phyloP scores from a whole-genome alignment of 345 rosid genomes.

The Eucalyptus globulus region DNA sequence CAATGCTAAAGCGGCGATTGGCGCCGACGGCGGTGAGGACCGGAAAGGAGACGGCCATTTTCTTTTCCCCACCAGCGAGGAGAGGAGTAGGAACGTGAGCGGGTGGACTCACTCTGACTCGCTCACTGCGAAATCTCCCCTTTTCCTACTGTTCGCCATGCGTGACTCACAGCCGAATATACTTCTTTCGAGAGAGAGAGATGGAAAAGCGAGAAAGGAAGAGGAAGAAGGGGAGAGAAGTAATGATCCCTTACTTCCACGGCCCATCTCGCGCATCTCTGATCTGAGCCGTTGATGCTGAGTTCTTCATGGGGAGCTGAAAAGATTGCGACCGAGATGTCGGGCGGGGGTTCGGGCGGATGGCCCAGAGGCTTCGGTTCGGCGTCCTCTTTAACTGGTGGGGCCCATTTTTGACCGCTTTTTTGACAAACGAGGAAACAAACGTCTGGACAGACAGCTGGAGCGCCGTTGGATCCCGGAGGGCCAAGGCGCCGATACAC shows the following conservation, averaged over 20 bases:
- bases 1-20: slow-evolving; percentile 78
- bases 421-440: neutral
- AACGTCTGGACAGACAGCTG: neutral
- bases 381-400: neutral
- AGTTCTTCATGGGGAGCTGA: neutral
- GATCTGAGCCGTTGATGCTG: neutral
- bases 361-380: neutral
- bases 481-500: neutral
- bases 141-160: neutral
- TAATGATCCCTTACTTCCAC: neutral
- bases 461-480: neutral
- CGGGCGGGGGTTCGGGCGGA: neutral
- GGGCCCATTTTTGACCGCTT: neutral
- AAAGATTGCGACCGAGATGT: neutral
- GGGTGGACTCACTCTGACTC: neutral
- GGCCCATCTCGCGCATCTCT: neutral
- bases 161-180: neutral
- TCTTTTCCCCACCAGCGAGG: neutral
- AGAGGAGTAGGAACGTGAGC: neutral
- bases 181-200: neutral
- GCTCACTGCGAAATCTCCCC: neutral
- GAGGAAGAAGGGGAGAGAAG: neutral
- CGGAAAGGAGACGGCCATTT: slow-evolving; percentile 64
- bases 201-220: neutral
- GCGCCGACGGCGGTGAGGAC: slow-evolving; percentile 57